A percentile compares a stretch with the other conserved stretches of the same genome.
phyloP scores from a whole-genome alignment of 352 stramenopile species.

The Nothophytophthora sp. region DNA sequence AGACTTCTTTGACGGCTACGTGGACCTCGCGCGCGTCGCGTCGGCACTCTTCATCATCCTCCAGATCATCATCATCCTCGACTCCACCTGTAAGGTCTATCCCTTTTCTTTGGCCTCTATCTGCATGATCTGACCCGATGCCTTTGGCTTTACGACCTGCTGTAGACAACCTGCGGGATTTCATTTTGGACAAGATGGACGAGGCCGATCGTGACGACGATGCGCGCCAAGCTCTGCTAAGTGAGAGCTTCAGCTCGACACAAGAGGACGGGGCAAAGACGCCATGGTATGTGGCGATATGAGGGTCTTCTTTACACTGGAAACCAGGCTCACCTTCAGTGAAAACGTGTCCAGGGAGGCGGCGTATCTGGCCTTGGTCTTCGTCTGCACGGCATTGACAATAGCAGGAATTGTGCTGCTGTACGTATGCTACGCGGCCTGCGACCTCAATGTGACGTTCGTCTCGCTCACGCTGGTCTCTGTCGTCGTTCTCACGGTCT shows the following conservation, averaged over 20 bases:
- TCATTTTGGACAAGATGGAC: conserved; percentile 71
- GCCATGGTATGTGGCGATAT: conserved; percentile 14
- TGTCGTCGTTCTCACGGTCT: conserved; percentile 37
- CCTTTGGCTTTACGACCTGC: background rate
- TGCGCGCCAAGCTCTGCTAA: conserved; percentile 48
- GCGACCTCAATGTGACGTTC: conserved; percentile 59
- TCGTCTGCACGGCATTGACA: conserved; percentile 32
- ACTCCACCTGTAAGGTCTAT: conserved; percentile 54
- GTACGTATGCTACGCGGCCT: conserved; percentile 51
- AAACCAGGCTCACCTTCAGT: too few relatives aligned
- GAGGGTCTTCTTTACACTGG: too few relatives aligned
- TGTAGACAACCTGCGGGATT: conserved; percentile 68
- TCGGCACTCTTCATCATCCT: conserved; percentile 72
- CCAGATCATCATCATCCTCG: conserved; percentile 83
- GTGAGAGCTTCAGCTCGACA: conserved; percentile 22
- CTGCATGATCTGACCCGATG: background rate
- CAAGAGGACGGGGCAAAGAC: conserved; percentile 20
- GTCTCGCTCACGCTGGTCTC: conserved; percentile 57
- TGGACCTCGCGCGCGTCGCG: conserved; percentile 54
- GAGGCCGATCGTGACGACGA: conserved; percentile 56
- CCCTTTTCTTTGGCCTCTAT: background rate
- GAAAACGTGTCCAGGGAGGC: conserved; percentile 56
- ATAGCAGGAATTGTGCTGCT: conserved; percentile 49
- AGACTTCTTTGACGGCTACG: conserved; percentile 76
- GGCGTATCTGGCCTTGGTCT: conserved; percentile 50